Base-by-base conservation (phyloP, 805 yeast species). In the Kazachstania bromeliacearum region DNA sequence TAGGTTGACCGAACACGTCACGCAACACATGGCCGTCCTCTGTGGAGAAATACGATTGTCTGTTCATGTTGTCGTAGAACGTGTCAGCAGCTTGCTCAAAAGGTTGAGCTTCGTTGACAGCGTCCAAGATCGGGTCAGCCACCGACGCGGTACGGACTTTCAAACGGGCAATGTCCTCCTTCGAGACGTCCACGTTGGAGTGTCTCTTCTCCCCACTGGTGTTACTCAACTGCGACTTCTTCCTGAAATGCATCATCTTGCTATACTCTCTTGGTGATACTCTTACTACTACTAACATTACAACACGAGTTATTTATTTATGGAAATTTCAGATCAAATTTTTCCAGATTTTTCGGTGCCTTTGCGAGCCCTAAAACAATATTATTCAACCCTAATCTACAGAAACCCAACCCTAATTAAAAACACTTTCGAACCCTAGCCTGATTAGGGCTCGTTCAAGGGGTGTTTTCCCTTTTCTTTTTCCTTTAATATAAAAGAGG, bases 51-150 rank as follows among this genome's bases (percentile, higher is more conserved):
- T 57, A 58, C 39, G 70, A 58, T 65, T 60, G 60, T 50, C 58
- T 58, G 51, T 50, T 55, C 44, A 47, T 52, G 41, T 41, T 62
- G 44, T 57, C 63, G 23, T 53, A 53, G 40, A 52, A 48, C 7
- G 57, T 45, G 38, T 59, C 63, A 23, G 62, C 66, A 25, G 67
- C 64, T 54, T 73, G 74, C 62, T 92, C 95, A 57, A 85, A 92
- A 7, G 98, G 98, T 66, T 92, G 97, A 7, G 81, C 89, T 60
- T 89, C 97, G 54, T 82, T 87, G 31, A 92, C 94, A 3, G 98
- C 98, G 25, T 80, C 71, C 43, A 92, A 65, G 41, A 92, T 79
- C n/a, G 96, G 96, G 62, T 87, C 96, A 47, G 81, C 85, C 22
- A 80, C 76, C 37, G 80, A 73, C 28, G 76, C 77, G 1, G 85